Evolutionary conservation across 345 rosid species (phyloP).

Genomic region (Bruguiera parviflora): DNA sequence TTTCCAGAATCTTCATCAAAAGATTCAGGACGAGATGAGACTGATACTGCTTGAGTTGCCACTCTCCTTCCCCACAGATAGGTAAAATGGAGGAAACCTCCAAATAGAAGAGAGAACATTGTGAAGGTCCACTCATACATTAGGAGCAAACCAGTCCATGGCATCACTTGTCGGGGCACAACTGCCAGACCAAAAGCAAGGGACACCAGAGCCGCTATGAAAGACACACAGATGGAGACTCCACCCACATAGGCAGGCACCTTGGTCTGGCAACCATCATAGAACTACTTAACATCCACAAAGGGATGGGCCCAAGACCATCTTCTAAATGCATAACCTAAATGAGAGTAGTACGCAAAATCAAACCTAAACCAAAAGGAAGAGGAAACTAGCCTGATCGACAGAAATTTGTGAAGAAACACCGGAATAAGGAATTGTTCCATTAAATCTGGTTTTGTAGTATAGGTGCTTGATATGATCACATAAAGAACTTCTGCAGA

Average conservation of each 20-base stretch:
- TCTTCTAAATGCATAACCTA: not conserved
- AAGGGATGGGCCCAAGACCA: not conserved
- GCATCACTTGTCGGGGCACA: constrained; percentile 83
- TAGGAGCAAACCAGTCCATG: constrained; percentile 86
- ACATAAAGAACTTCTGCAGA: constrained; percentile 55
- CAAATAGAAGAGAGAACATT: constrained; percentile 57
- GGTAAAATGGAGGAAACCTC: constrained; percentile 60
- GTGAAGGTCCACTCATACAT: constrained; percentile 86
- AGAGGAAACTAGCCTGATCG: constrained; percentile 42
- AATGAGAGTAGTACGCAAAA: not conserved
- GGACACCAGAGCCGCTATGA: constrained; percentile 47
- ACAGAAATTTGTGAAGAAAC: constrained; percentile 51
- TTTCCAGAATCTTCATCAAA: constrained; percentile 63
- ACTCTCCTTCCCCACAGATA: constrained; percentile 57
- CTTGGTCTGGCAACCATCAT: constrained; percentile 44
- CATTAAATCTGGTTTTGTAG: constrained; percentile 53
- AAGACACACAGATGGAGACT: constrained; percentile 53
- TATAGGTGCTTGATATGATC: constrained; percentile 62
- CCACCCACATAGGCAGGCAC: constrained; percentile 68
- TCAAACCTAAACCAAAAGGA: not conserved
- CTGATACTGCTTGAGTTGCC: constrained; percentile 46
- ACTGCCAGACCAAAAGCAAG: constrained; percentile 55
- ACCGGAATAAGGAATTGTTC: constrained; percentile 51
- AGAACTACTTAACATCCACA: constrained; percentile 38
- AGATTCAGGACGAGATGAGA: constrained; percentile 39